A percentile compares a stretch with the other conserved stretches of the same genome.
Conservation (phyloP, 352 stramenopile genomes). For the Phytophthora boehmeriae region DNA sequence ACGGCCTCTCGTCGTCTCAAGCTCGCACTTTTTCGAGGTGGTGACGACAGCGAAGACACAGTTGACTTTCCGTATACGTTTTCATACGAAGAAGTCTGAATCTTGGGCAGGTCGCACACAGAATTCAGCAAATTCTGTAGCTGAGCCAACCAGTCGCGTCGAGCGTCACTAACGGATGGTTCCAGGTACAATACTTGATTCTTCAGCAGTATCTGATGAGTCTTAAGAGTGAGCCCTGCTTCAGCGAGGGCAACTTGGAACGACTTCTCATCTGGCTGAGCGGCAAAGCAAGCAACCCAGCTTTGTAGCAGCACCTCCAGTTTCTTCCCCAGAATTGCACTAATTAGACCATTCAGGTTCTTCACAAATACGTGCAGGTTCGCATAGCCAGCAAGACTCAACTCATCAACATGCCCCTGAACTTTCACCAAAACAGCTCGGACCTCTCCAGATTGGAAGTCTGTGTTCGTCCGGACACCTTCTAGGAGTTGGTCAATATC, state of each 20-base stretch:
- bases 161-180: conserved; percentile 94
- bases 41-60: conserved; percentile 62
- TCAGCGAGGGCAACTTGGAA: conserved; percentile 53
- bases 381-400: conserved; percentile 94
- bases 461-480: conserved; percentile 58
- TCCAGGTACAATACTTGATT: conserved; percentile 97
- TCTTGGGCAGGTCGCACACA: conserved; percentile 93
- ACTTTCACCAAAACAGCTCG: conserved; percentile 82
- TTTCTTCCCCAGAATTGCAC: conserved; percentile 82
- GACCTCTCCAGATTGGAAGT: conserved; percentile 58
- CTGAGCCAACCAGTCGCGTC: conserved; percentile 87
- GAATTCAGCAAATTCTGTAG: conserved; percentile 95
- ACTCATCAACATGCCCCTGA: conserved; percentile 93
- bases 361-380: conserved; percentile 94
- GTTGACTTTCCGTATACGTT: conserved; percentile 83
- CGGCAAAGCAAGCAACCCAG: conserved; percentile 76
- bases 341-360: conserved; percentile 91
- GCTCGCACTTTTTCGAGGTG: conserved; percentile 60
- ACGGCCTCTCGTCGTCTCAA: conserved; percentile 65
- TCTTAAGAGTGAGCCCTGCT: conserved; percentile 50
- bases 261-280: conserved; percentile 64
- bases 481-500: conserved; percentile 94
- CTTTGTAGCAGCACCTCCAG: conserved; percentile 62
- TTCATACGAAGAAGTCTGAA: conserved; percentile 87
- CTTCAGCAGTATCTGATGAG: conserved; percentile 95